Conservation (phyloP, 2,329 filamentous ascomycete genomes). For the Kalmusia sp. region DNA sequence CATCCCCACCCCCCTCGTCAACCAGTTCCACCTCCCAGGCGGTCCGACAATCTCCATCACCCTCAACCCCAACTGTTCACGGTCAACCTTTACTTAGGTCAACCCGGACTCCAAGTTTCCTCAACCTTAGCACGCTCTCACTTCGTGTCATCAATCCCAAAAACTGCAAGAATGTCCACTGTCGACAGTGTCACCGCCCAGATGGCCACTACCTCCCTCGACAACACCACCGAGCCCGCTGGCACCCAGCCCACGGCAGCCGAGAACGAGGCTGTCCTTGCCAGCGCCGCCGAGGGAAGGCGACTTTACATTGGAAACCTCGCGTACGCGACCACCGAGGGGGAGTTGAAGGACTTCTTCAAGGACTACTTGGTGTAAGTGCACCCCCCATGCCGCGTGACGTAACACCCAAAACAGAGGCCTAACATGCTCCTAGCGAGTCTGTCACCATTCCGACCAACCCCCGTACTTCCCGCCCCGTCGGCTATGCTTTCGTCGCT, state of each 20-base stretch:
- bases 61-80: conserved; percentile 44
- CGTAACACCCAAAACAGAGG: conserved; percentile 2
- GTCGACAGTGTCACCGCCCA: conserved; percentile 80
- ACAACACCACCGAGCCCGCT: conserved; percentile 62
- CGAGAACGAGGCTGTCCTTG: conserved; percentile 89
- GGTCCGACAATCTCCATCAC: conserved; percentile 52
- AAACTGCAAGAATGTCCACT: conserved; percentile 81
- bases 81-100: conserved; percentile 47
- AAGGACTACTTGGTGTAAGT: conserved; percentile 99
- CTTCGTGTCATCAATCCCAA: conserved; percentile 63
- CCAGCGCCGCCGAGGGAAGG: conserved; percentile 97
- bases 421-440: conserved; percentile 69
- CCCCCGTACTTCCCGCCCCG: conserved; percentile 96
- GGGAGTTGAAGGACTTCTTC: conserved; percentile 99
- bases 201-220: conserved; percentile 70
- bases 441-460: conserved; percentile 99
- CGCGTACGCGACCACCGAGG: conserved; percentile 99
- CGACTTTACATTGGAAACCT: conserved; percentile 99
- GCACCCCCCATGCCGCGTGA: conserved; percentile 15
- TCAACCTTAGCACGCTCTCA: conserved; percentile 46
- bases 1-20: conserved; percentile 60
- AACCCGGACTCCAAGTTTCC: conserved; percentile 54
- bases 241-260: conserved; percentile 72
- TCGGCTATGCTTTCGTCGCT: conserved; percentile 99
- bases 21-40: conserved; percentile 56